Percentiles rank a stretch among this genome's conserved stretches.
Evolutionary conservation across 2,329 filamentous ascomycete genomes (phyloP).

Genomic region (Fusarium camptoceras): DNA sequence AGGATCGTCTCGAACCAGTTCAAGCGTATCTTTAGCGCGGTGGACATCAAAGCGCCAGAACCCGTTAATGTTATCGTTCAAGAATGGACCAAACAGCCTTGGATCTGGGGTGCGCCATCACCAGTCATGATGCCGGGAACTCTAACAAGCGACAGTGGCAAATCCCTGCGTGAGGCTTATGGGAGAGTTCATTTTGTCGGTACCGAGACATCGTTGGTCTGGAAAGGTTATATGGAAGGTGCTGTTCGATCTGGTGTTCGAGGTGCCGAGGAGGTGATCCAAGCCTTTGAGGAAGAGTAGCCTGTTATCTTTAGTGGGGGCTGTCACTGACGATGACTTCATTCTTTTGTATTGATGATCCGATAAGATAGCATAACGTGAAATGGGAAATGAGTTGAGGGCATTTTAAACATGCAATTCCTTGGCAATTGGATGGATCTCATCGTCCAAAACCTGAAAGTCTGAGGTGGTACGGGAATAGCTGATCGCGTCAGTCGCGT

Average conservation of each 20-base stretch:
- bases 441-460: not conserved
- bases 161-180: constrained; percentile 47
- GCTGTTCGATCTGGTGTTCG: constrained; percentile 37
- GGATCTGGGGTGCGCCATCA: constrained; percentile 27
- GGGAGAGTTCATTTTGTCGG: constrained; percentile 46
- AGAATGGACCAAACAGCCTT: constrained; percentile 37
- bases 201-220: constrained; percentile 40
- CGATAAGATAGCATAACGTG: not conserved
- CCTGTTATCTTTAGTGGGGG: not conserved
- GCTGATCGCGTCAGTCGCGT: constrained; percentile 16
- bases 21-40: constrained; percentile 18
- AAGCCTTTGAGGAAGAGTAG: constrained; percentile 16
- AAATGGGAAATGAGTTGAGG: not conserved
- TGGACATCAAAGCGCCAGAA: constrained; percentile 19
- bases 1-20: constrained; percentile 12
- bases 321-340: not conserved
- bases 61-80: constrained; percentile 35
- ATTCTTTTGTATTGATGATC: not conserved
- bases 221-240: constrained; percentile 48
- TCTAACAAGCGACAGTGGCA: constrained; percentile 17
- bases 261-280: constrained; percentile 34
- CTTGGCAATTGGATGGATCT: not conserved
- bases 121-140: constrained; percentile 36
- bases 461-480: constrained; percentile 2
- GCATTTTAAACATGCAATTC: not conserved